Base-by-base conservation (phyloP, 208 protist genomes). In the Spongospora subterranea region DNA sequence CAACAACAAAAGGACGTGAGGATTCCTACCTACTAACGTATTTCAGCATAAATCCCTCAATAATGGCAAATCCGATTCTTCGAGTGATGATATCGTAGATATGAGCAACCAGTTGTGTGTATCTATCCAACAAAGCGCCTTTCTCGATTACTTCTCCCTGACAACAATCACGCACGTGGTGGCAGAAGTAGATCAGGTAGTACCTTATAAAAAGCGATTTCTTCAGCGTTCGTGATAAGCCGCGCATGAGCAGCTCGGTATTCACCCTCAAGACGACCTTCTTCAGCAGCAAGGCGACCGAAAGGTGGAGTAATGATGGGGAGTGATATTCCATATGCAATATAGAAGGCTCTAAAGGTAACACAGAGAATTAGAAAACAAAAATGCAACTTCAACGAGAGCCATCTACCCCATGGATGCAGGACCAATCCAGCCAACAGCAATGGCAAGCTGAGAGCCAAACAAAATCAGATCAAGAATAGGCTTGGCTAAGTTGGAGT, bases 191-290 rank as follows among this genome's bases (percentile, higher is more conserved):
- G 50, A 60, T 60, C 50, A 60, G 50, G 24, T 60, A 60, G 6
- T 29, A 60, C 50, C 40, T 82, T 82, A n/a, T 82, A 82, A 43
- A 82, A 82, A 20, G 71, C 71, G 35, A 82, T 82, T n/a, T 82
- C 71, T 43, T 82, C 71, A 13, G 71, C 71, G n/a, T 43, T 82
- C 11, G 71, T 82, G 35, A 82, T 82, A 45, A 82, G 40, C n/a
- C 71, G 71, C 6, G 71, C 71, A 82, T 82, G 71, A 20, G 71
- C 71, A 45, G 17, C n/a, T 35, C 71, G 6, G 35, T 82, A 82
- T 43, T 82, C 71, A 35, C 71, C 71, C n/a, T 82, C 71, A 82
- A 82, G 71, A n/a, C 71, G 71, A 13, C 71, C 71, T 82, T 82
- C 71, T 35, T 82, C 71, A 43, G 71, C 71, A 39, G 71, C 71